These are phyloP conservation scores for Leishmania guyanensis DNA, from an alignment of 208 protist genomes.

Conservation along the genomic window DNA sequence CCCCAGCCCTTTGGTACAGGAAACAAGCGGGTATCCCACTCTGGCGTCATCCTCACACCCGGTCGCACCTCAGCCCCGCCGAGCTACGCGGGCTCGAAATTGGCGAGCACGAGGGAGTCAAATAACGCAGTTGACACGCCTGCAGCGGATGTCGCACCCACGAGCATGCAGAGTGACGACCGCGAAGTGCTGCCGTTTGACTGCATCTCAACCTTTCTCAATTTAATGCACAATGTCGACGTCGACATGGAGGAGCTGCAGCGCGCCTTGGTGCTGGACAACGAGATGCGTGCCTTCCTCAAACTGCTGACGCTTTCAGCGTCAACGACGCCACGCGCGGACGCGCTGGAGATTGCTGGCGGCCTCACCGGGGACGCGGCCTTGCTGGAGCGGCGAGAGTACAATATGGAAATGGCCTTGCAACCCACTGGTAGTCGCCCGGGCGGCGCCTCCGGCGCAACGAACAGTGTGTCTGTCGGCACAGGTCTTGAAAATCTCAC, in stretches of 20 bases:
- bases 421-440: constrained; percentile 53
- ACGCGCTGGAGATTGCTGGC: constrained; percentile 24
- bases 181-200: constrained; percentile 53
- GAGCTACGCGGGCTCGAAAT: not conserved
- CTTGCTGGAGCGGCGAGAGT: constrained; percentile 37
- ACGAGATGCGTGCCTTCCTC: constrained; percentile 87
- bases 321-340: constrained; percentile 66
- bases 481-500: not conserved
- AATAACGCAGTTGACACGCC: not conserved
- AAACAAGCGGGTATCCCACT: not conserved
- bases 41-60: not conserved
- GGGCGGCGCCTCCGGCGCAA: constrained; percentile 11
- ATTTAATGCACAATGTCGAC: constrained; percentile 53
- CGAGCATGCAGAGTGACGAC: constrained; percentile 19
- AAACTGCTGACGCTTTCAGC: constrained; percentile 85
- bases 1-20: not conserved
- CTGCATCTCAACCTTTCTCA: constrained; percentile 52
- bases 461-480: not conserved
- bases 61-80: not conserved
- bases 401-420: constrained; percentile 52
- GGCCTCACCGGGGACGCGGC: not conserved
- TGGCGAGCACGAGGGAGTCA: not conserved
- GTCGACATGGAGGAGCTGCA: constrained; percentile 65
- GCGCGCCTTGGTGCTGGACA: constrained; percentile 66
- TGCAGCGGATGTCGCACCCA: constrained; percentile 6